Conservation (phyloP, 768 basidiomycete genomes). For the Hypholoma fasciculare region DNA sequence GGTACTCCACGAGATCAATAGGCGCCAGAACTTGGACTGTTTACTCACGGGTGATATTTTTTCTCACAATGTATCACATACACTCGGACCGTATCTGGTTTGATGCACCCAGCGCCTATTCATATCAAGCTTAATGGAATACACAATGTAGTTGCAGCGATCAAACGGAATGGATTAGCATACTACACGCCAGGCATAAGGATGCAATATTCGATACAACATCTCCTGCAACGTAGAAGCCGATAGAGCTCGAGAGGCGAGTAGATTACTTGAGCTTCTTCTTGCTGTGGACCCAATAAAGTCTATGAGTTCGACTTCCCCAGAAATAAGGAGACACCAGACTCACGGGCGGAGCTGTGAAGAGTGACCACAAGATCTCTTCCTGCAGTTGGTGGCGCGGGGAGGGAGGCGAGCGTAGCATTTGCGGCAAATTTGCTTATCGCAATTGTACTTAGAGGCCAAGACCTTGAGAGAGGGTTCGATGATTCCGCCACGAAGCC, state of each 20-base stretch:
- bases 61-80: no score
- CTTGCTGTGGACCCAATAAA: constrained; percentile 54
- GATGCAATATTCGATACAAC: constrained; percentile 10
- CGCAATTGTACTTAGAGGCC: constrained; percentile 97
- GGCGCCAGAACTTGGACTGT: not conserved
- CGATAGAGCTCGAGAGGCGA: constrained; percentile 11
- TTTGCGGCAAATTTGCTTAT: constrained; percentile 99
- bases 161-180: constrained; percentile 8
- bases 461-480: constrained; percentile 98
- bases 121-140: not conserved
- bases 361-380: constrained; percentile 89
- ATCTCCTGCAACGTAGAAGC: constrained; percentile 9
- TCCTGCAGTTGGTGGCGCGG: constrained; percentile 99
- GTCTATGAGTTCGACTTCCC: not conserved
- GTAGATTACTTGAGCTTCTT: constrained; percentile 90
- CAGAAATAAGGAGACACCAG: not conserved
- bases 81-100: no score
- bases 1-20: not conserved
- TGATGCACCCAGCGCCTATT: no score
- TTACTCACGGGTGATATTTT: no score
- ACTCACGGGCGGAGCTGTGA: constrained; percentile 90
- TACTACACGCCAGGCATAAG: constrained; percentile 9
- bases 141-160: not conserved
- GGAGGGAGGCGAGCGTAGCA: constrained; percentile 99
- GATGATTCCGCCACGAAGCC: constrained; percentile 97